These are phyloP conservation scores for Tulasnella sp. DNA, from an alignment of 768 basidiomycete genomes.

Conservation along the genomic window DNA sequence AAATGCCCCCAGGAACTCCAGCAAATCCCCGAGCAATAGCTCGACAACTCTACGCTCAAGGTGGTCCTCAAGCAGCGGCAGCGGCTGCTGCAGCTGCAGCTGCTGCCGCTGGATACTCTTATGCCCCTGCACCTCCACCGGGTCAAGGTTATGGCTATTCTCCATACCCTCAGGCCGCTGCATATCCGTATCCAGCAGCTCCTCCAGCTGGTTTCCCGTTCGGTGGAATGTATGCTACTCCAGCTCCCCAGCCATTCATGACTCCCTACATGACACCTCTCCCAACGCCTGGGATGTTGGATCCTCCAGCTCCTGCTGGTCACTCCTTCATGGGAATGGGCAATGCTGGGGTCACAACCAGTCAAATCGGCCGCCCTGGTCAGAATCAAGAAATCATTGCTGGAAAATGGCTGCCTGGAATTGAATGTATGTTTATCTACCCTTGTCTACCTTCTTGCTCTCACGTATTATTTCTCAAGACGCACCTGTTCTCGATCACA, in stretches of 20 bases:
- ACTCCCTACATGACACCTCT: constrained; percentile 15
- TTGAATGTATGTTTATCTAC: constrained; percentile 9
- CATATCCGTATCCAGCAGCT: constrained; percentile 4
- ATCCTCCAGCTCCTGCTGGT: constrained; percentile 1
- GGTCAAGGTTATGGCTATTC: constrained; percentile 6
- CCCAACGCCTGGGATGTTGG: background rate
- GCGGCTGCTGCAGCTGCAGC: constrained; percentile 2
- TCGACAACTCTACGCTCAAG: background rate
- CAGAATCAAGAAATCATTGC: background rate
- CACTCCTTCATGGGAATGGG: background rate
- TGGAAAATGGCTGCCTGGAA: constrained; percentile 13
- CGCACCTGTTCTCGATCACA: constrained; percentile 13
- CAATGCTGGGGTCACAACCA: background rate
- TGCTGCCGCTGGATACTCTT: no score
- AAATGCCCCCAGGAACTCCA: no score
- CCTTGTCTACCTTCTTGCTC: background rate
- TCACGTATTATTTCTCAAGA: constrained; percentile 2
- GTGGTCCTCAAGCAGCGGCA: constrained; percentile 1
- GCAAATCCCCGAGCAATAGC: background rate
- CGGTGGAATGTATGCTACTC: constrained; percentile 7
- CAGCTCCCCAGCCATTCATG: background rate
- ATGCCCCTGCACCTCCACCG: background rate
- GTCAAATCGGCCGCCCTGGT: constrained; percentile 12
- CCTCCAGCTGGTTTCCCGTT: constrained; percentile 7
- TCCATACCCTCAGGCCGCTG: constrained; percentile 9